phyloP scores from a whole-genome alignment of 2,329 filamentous ascomycete genomes.

The Malbranchea zuffiana region DNA sequence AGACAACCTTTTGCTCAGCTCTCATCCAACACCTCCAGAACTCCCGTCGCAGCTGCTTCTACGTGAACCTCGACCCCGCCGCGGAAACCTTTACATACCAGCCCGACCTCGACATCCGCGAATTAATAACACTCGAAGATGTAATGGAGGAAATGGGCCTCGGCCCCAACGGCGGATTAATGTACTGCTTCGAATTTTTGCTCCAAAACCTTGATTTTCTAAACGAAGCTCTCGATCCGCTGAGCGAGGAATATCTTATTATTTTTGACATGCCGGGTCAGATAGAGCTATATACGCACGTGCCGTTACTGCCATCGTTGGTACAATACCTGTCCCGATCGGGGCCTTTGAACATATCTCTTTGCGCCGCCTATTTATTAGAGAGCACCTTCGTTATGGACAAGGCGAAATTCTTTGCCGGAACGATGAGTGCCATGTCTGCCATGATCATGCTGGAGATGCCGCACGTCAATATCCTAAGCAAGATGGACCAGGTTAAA shows the following conservation, averaged over 20 bases:
- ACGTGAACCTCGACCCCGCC: conserved; percentile 95
- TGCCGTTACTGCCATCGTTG: conserved; percentile 78
- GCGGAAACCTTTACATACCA: conserved; percentile 86
- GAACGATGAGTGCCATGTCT: conserved; percentile 91
- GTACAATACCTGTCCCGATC: conserved; percentile 68
- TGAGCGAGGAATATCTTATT: conserved; percentile 92
- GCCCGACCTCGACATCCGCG: conserved; percentile 89
- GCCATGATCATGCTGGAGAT: conserved; percentile 98
- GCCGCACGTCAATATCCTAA: conserved; percentile 89
- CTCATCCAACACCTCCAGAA: conserved; percentile 87
- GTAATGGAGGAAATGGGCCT: conserved; percentile 92
- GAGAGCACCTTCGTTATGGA: conserved; percentile 95
- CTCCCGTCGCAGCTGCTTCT: conserved; percentile 87
- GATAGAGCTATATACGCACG: conserved; percentile 96
- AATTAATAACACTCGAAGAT: conserved; percentile 85
- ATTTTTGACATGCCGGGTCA: conserved; percentile 98
- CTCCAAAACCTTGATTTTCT: conserved; percentile 91
- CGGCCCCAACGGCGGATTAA: conserved; percentile 82
- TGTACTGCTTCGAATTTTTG: conserved; percentile 94
- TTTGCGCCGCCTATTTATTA: conserved; percentile 88
- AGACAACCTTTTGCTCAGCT: conserved; percentile 90
- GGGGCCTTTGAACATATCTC: conserved; percentile 74
- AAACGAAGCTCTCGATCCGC: conserved; percentile 67
- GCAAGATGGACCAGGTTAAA: conserved; percentile 95
- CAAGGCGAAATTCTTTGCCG: conserved; percentile 92